phyloP scores from a whole-genome alignment of 1,284 basidiomycete genomes.

The Xerocomus minutiporus region DNA sequence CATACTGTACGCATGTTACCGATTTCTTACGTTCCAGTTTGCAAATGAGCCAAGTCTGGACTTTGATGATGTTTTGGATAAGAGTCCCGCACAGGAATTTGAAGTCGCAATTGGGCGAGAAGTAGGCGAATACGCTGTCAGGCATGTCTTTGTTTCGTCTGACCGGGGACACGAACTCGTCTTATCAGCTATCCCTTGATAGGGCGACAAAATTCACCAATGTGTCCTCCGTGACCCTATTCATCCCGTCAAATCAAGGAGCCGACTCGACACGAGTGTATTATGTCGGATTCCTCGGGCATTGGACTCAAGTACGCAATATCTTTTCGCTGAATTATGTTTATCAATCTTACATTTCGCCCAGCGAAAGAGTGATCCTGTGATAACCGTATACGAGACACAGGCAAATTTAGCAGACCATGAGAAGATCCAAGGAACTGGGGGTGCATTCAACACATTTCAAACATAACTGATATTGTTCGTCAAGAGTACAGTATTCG shows the following conservation, averaged over 20 bases:
- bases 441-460: slow-evolving; percentile 48
- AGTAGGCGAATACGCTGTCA: slow-evolving; percentile 70
- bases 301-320: slow-evolving; percentile 63
- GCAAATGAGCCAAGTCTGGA: slow-evolving; percentile 68
- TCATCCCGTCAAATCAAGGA: slow-evolving; percentile 70
- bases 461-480: slow-evolving; percentile 12
- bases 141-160: slow-evolving; percentile 37
- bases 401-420: slow-evolving; percentile 79
- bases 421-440: slow-evolving; percentile 70
- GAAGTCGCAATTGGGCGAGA: slow-evolving; percentile 61
- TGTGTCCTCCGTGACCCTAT: slow-evolving; percentile 66
- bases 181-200: background rate
- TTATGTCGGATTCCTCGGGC: slow-evolving; percentile 76
- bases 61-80: slow-evolving; percentile 65
- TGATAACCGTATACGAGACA: slow-evolving; percentile 75
- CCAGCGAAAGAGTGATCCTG: slow-evolving; percentile 63
- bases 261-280: slow-evolving; percentile 66
- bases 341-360: slow-evolving; percentile 5
- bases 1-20: background rate
- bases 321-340: background rate
- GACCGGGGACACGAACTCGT: background rate
- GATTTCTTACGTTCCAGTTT: slow-evolving; percentile 38
- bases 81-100: slow-evolving; percentile 64
- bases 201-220: slow-evolving; percentile 77
- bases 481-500: slow-evolving; percentile 2